These are phyloP conservation scores for Fusarium hainanense DNA, from an alignment of 2,329 filamentous ascomycete genomes.

Conservation along the genomic window DNA sequence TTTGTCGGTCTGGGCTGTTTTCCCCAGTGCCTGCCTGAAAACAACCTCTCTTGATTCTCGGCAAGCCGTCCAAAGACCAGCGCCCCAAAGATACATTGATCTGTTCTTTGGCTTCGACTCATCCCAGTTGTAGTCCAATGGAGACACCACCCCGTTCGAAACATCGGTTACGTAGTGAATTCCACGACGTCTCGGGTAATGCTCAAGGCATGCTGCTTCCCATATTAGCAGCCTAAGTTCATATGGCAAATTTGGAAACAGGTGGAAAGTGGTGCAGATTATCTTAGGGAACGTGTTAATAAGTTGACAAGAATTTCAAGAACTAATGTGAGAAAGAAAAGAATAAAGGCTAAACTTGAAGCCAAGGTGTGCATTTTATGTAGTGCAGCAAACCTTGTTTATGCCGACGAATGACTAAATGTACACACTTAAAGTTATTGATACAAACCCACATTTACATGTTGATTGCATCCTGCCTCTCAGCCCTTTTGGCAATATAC, in stretches of 20 bases:
- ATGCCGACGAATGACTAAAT: too few relatives aligned
- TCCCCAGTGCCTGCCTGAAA: neutral
- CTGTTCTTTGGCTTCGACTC: neutral
- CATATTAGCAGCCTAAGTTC: neutral
- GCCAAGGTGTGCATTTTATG: too few relatives aligned
- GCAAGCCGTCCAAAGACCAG: neutral
- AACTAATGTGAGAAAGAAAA: too few relatives aligned
- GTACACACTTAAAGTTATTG: too few relatives aligned
- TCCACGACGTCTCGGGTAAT: neutral
- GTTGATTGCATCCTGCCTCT: too few relatives aligned
- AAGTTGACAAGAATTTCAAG: too few relatives aligned
- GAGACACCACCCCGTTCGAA: accelerated
- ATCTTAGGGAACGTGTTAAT: neutral
- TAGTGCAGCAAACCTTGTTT: too few relatives aligned
- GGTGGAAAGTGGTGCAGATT: neutral
- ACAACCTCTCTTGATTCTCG: neutral
- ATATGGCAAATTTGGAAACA: neutral
- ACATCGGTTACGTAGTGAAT: neutral
- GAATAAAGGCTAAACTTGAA: too few relatives aligned
- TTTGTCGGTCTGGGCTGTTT: neutral
- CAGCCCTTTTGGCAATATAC: too few relatives aligned
- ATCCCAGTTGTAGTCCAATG: neutral
- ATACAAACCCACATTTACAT: too few relatives aligned
- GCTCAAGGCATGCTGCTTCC: neutral
- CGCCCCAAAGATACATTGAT: neutral